Evolutionary conservation across 1,284 basidiomycete species (phyloP), one percentile per base, ranked within the genome.

Genomic region (Sporisorium exsertum): DNA sequence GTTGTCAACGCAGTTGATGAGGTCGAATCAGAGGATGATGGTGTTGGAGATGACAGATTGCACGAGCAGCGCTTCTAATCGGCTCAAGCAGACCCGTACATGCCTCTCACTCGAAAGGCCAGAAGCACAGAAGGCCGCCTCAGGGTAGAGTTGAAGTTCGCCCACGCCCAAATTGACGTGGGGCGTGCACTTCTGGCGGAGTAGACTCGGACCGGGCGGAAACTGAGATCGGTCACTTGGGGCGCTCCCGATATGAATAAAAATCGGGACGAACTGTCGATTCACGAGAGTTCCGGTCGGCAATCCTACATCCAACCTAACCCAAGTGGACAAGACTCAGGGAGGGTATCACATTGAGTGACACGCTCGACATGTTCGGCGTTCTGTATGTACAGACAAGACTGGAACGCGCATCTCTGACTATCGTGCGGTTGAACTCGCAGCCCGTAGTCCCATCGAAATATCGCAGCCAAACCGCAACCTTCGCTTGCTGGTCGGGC

Each of bases 391-490:
- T n/a, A n/a, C 57, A 59, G 57, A n/a, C 52, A 55, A 55, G 57
- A 65, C 37, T 20, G 64, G 64, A 54, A 43, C 64, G 57, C 40
- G 56, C 57, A 35, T n/a, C n/a, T 65, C 29, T 26, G 20, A 54
- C 22, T 20, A n/a, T 27, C 13, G 3, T 18, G 32, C 35, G n/a
- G n/a, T n/a, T n/a, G 2, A 18, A 15, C 24, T 46, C 13, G 20
- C n/a, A 24, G 13, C 45, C 13, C 20, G 43, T 45, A 24, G 43
- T 47, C 6, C 7, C 46, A 47, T 47, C 13, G n/a, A n/a, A n/a
- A n/a, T n/a, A n/a, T n/a, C n/a, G n/a, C 35, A 12, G 5, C 16
- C 26, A 20, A 16, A 47, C 22, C 22, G 22, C 45, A 15, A 27
- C 26, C 26, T 15, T 16, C 1, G 45, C 45, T 47, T 27, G 5